Conservation (phyloP, 306 rosid species). For the Vigna unguiculata region DNA sequence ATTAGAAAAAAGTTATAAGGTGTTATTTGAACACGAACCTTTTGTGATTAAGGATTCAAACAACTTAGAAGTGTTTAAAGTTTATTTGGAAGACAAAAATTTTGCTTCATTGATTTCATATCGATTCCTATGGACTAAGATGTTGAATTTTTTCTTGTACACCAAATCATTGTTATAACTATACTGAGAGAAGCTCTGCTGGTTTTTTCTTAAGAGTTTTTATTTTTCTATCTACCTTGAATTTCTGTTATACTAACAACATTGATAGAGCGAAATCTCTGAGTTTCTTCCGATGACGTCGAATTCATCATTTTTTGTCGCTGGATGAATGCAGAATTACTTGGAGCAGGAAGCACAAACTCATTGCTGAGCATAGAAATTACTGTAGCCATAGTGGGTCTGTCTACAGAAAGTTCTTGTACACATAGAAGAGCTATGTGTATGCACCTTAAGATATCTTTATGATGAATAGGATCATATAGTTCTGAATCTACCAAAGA, state of each 20-base stretch:
- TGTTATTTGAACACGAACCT: too few relatives aligned
- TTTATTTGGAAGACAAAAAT: too few relatives aligned
- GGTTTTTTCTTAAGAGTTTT: background rate
- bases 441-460: conserved; percentile 24
- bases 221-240: conserved; percentile 34
- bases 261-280: background rate
- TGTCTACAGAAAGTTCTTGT: conserved; percentile 33
- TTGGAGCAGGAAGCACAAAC: conserved; percentile 33
- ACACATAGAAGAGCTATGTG: conserved; percentile 44
- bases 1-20: too few relatives aligned
- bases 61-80: too few relatives aligned
- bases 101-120: background rate
- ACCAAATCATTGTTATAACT: background rate
- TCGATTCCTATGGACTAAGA: background rate
- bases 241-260: conserved; percentile 5
- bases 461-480: background rate
- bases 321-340: conserved; percentile 30
- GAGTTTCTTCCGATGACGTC: background rate
- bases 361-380: conserved; percentile 44
- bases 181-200: background rate
- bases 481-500: conserved; percentile 35
- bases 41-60: too few relatives aligned
- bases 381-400: conserved; percentile 40
- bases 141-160: background rate
- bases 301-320: background rate